Conservation (phyloP, 1,284 basidiomycete genomes). For the Trichosporon faecale region DNA sequence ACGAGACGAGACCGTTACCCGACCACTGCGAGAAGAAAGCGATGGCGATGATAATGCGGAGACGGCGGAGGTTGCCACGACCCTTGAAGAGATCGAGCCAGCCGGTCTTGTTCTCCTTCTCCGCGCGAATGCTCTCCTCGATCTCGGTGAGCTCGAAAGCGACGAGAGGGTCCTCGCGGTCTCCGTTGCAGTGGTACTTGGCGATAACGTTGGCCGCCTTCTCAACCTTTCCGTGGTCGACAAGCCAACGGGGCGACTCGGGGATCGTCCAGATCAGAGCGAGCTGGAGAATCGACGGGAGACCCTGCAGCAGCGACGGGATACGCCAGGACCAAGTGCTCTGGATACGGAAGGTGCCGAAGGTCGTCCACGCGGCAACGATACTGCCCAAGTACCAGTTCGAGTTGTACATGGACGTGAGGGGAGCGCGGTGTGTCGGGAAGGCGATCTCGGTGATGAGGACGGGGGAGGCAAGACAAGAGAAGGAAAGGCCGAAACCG, state of each 20-base stretch:
- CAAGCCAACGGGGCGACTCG: constrained; percentile 32
- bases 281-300: constrained; percentile 38
- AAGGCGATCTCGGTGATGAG: constrained; percentile 74
- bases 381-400: constrained; percentile 28
- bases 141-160: constrained; percentile 49
- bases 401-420: constrained; percentile 30
- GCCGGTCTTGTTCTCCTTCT: constrained; percentile 20
- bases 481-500: constrained; percentile 57
- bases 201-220: constrained; percentile 72
- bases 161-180: constrained; percentile 43
- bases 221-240: constrained; percentile 27
- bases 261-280: constrained; percentile 26
- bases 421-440: constrained; percentile 67
- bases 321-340: constrained; percentile 47
- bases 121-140: constrained; percentile 37
- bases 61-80: constrained; percentile 28
- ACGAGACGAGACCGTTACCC: constrained; percentile 30
- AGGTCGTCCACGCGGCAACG: constrained; percentile 26
- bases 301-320: constrained; percentile 54
- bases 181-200: constrained; percentile 65
- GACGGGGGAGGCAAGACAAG: constrained; percentile 63
- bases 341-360: constrained; percentile 37
- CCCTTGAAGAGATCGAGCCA: constrained; percentile 53
- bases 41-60: constrained; percentile 38
- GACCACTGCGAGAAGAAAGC: constrained; percentile 46